Percentiles rank a stretch among this genome's conserved stretches.
These are phyloP conservation scores for Diaporthe eres DNA, from an alignment of 2,329 filamentous ascomycete species.

Conservation along the genomic window DNA sequence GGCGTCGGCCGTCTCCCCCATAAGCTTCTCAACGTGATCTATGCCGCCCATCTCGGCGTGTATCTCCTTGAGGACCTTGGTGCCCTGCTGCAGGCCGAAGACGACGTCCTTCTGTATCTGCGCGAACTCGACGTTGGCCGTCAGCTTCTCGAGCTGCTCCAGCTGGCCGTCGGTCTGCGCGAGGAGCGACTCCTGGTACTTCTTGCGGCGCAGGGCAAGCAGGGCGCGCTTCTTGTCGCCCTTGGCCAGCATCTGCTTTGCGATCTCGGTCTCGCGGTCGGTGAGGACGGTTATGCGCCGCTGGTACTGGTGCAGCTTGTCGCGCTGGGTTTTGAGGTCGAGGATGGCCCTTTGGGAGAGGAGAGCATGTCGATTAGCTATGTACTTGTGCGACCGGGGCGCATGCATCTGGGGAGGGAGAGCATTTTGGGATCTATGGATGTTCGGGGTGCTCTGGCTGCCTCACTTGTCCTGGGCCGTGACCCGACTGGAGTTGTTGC, in stretches of 20 bases:
- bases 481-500: constrained; percentile 69
- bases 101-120: constrained; percentile 97
- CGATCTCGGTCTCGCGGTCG: constrained; percentile 87
- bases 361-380: constrained; percentile 15
- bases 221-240: constrained; percentile 87
- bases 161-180: constrained; percentile 93
- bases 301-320: constrained; percentile 97
- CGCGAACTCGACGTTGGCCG: constrained; percentile 92
- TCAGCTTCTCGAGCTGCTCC: constrained; percentile 92
- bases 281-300: constrained; percentile 89
- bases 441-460: constrained; percentile 25
- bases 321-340: constrained; percentile 96
- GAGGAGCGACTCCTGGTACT: constrained; percentile 94
- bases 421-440: constrained; percentile 4
- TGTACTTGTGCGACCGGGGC: constrained; percentile 4
- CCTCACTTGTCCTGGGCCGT: constrained; percentile 87
- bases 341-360: constrained; percentile 83
- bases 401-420: neutral
- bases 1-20: constrained; percentile 93
- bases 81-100: constrained; percentile 93
- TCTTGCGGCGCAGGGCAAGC: constrained; percentile 91
- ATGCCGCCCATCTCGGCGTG: constrained; percentile 96
- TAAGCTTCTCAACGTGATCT: constrained; percentile 93
- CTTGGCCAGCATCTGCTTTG: constrained; percentile 83
- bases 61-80: constrained; percentile 89